phyloP scores from a whole-genome alignment of 352 stramenopile species.

The Aphanomyces euteiches region DNA sequence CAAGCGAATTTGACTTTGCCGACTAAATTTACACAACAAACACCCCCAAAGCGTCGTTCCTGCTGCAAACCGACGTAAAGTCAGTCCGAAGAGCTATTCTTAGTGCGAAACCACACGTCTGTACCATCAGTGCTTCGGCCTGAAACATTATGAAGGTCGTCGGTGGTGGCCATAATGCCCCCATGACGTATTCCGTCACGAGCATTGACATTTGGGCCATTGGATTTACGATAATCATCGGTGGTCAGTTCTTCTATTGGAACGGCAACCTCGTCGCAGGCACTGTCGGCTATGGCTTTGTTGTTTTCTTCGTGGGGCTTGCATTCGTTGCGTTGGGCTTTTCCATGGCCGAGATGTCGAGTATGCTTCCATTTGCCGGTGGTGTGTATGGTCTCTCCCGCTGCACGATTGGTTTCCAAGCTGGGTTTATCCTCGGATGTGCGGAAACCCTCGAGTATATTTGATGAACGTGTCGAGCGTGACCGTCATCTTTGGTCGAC shows the following conservation, averaged over 20 bases:
- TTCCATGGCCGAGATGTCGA: slow-evolving; percentile 33
- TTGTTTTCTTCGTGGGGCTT: slow-evolving; percentile 32
- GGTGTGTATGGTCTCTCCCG: slow-evolving; percentile 30
- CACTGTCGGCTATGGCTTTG: slow-evolving; percentile 33
- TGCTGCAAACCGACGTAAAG: too few relatives aligned
- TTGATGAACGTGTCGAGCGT: slow-evolving; percentile 20
- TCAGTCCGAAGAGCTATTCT: too few relatives aligned
- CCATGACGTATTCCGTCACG: background rate
- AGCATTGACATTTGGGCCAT: slow-evolving; percentile 36
- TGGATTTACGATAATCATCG: slow-evolving; percentile 37
- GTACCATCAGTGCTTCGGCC: too few relatives aligned
- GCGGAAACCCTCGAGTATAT: slow-evolving; percentile 32
- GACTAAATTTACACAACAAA: too few relatives aligned
- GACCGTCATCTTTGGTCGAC: slow-evolving; percentile 11
- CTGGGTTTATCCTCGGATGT: slow-evolving; percentile 32
- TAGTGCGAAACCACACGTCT: too few relatives aligned
- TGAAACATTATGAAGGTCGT: too few relatives aligned
- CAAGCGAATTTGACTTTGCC: too few relatives aligned
- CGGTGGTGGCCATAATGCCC: too few relatives aligned
- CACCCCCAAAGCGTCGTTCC: too few relatives aligned
- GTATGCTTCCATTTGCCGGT: slow-evolving; percentile 36
- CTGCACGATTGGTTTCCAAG: slow-evolving; percentile 31
- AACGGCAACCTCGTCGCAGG: slow-evolving; percentile 35
- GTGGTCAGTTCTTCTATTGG: slow-evolving; percentile 39
- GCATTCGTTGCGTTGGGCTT: slow-evolving; percentile 32